Percentiles rank a stretch among this genome's conserved stretches.
These are phyloP conservation scores for Penicillium capsulatum DNA, from an alignment of 2,329 filamentous ascomycete genomes.

Conservation along the genomic window DNA sequence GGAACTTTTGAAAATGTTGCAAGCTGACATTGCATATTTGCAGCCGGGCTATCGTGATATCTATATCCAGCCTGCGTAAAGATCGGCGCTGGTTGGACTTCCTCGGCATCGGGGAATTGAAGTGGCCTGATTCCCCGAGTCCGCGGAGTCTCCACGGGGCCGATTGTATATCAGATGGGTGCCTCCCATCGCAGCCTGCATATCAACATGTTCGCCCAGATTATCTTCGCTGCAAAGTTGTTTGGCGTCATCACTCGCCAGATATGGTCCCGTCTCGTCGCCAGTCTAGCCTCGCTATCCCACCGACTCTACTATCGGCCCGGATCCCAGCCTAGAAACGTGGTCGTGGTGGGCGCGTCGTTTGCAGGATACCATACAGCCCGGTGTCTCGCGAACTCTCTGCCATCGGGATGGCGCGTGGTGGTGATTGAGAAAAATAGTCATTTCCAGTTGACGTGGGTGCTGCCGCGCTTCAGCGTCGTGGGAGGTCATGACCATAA, in stretches of 20 bases:
- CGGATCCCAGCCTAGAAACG: conserved; percentile 36
- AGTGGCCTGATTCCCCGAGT: no score
- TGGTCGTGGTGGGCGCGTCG: conserved; percentile 56
- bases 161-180: no score
- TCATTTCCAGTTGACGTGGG: conserved; percentile 60
- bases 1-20: no score
- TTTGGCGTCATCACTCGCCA: conserved; percentile 3
- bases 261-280: conserved; percentile 1
- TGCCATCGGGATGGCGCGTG: conserved; percentile 51
- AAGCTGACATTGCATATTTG: no score
- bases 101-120: no score
- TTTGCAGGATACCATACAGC: conserved; percentile 54
- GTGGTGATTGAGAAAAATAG: conserved; percentile 57
- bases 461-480: conserved; percentile 57
- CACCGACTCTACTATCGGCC: conserved; percentile 15
- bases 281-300: not conserved
- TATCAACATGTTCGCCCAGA: conserved; percentile 1
- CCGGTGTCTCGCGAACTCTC: conserved; percentile 45
- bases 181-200: no score
- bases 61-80: no score
- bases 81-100: no score
- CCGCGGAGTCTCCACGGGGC: conserved; percentile 6
- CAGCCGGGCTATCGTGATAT: no score
- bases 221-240: conserved; percentile 5
- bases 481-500: conserved; percentile 54